These are phyloP conservation scores for Rubroboletus satanas DNA, from an alignment of 768 basidiomycete species.

Conservation along the genomic window DNA sequence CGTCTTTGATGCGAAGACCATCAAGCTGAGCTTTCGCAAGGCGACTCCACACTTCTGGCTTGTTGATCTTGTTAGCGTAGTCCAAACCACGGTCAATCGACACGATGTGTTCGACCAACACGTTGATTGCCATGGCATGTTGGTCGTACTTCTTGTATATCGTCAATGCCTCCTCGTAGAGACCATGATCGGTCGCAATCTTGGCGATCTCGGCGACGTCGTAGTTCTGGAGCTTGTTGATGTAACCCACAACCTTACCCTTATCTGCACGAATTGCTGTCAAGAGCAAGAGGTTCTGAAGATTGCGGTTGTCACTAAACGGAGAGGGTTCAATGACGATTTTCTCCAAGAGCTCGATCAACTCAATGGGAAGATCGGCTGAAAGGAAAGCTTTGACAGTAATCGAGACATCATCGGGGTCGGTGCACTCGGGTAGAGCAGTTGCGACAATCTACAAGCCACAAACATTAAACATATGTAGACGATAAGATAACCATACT, in stretches of 20 bases:
- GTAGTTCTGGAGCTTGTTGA: constrained; percentile 95
- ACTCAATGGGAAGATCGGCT: constrained; percentile 93
- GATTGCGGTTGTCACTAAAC: constrained; percentile 95
- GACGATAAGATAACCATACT: constrained; percentile 5
- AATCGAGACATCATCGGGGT: constrained; percentile 96
- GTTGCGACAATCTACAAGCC: constrained; percentile 76
- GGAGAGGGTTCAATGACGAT: constrained; percentile 96
- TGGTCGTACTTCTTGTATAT: constrained; percentile 98
- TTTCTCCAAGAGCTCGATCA: constrained; percentile 97
- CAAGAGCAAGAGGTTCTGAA: constrained; percentile 91
- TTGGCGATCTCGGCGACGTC: constrained; percentile 92
- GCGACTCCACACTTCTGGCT: constrained; percentile 94
- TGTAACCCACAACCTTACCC: constrained; percentile 96
- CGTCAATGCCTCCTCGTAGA: constrained; percentile 94
- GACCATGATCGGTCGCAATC: constrained; percentile 93
- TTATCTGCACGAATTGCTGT: constrained; percentile 98
- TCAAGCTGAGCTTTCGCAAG: constrained; percentile 99
- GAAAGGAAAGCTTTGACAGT: constrained; percentile 99
- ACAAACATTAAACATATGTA: not conserved
- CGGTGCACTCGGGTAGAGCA: constrained; percentile 93
- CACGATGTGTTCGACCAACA: constrained; percentile 97
- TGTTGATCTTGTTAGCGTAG: constrained; percentile 94
- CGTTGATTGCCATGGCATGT: constrained; percentile 93
- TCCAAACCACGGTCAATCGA: constrained; percentile 95
- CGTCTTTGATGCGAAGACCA: constrained; percentile 95